Evolutionary conservation across 1,284 basidiomycete species (phyloP).

Genomic region (Sporisorium reilianum): DNA sequence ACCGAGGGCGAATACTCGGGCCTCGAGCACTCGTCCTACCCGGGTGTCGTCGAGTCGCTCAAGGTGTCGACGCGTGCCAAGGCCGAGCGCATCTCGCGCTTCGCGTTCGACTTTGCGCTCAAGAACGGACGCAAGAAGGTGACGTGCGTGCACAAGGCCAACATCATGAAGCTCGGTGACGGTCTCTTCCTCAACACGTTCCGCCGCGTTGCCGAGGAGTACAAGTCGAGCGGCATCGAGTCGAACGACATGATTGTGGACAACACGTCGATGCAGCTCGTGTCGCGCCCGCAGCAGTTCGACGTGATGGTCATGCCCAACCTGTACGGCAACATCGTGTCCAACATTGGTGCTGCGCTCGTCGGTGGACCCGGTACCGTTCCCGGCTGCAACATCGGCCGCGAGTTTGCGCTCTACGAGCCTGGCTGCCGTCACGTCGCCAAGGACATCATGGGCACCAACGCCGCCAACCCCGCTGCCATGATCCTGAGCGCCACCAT

Average conservation of each 20-base stretch:
- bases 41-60: constrained; percentile 97
- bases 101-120: constrained; percentile 98
- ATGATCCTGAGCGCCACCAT: constrained; percentile 98
- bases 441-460: constrained; percentile 96
- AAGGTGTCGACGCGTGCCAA: constrained; percentile 97
- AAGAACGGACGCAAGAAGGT: constrained; percentile 99
- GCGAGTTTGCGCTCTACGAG: constrained; percentile 98
- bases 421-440: constrained; percentile 99
- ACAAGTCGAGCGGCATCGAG: constrained; percentile 90
- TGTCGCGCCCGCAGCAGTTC: constrained; percentile 92
- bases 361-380: constrained; percentile 98
- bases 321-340: constrained; percentile 93
- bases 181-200: constrained; percentile 99
- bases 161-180: constrained; percentile 99
- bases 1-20: constrained; percentile 99
- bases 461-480: constrained; percentile 96
- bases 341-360: constrained; percentile 97
- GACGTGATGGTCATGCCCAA: constrained; percentile 99
- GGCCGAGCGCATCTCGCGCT: constrained; percentile 95
- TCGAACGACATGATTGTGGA: constrained; percentile 99
- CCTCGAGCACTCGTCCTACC: constrained; percentile 91
- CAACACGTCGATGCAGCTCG: constrained; percentile 99
- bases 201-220: constrained; percentile 91
- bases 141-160: constrained; percentile 99
- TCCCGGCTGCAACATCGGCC: constrained; percentile 96